Conservation (phyloP, 2,329 filamentous ascomycete genomes). For the Fusarium marasasianum region DNA sequence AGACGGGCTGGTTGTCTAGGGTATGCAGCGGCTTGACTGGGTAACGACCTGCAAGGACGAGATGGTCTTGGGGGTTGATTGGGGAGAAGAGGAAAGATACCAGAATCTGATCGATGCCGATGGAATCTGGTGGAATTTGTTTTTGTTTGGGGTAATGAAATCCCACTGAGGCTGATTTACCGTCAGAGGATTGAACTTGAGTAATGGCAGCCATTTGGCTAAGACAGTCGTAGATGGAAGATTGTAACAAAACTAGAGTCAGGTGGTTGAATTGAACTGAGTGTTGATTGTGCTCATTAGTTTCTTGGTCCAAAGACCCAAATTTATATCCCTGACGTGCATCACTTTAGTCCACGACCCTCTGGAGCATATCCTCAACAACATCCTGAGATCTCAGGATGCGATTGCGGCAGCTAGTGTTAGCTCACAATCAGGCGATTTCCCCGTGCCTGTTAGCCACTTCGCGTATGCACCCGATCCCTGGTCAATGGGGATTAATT, state of each 20-base stretch:
- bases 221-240: rapidly evolving
- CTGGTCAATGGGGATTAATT: background rate
- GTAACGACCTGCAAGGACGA: slow-evolving; percentile 18
- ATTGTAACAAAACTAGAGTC: rapidly evolving
- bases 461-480: background rate
- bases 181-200: background rate
- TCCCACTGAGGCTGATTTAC: background rate
- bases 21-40: slow-evolving; percentile 16
- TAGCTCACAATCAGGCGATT: background rate
- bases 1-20: background rate
- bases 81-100: slow-evolving; percentile 15
- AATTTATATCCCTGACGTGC: background rate
- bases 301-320: background rate
- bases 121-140: background rate
- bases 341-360: background rate
- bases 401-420: background rate
- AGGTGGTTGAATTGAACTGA: no score
- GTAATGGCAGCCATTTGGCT: background rate
- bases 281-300: background rate
- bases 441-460: rapidly evolving
- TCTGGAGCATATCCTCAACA: background rate
- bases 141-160: background rate
- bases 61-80: slow-evolving; percentile 22
- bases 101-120: background rate
- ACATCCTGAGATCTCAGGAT: background rate